Conservation (phyloP, 257 asterid species). For the Buddleja alternifolia region DNA sequence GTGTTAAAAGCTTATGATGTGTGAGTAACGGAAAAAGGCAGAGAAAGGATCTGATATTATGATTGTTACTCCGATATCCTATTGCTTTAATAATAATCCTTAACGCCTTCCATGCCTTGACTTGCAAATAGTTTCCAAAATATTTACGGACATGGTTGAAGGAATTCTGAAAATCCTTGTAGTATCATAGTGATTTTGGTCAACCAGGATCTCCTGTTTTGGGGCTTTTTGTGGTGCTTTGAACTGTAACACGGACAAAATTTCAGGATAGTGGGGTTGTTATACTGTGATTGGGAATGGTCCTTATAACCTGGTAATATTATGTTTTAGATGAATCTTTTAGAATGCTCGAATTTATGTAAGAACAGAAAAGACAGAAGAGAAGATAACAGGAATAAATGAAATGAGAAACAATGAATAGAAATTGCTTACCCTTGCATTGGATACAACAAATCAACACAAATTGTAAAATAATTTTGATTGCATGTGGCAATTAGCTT, state of each 20-base stretch:
- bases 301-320: neutral
- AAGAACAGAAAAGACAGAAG: constrained; percentile 1
- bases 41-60: constrained; percentile 10
- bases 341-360: neutral
- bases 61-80: neutral
- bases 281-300: neutral
- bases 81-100: neutral
- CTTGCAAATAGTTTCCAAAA: neutral
- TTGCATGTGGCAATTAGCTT: neutral
- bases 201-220: neutral
- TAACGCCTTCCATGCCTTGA: neutral
- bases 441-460: neutral
- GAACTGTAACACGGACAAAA: neutral
- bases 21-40: constrained; percentile 16
- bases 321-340: neutral
- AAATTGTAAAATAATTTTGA: neutral
- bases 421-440: neutral
- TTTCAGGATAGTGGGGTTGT: neutral
- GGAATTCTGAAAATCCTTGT: neutral
- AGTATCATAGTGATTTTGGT: neutral
- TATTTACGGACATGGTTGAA: neutral
- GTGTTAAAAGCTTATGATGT: neutral
- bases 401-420: neutral
- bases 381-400: neutral
- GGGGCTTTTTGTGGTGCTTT: neutral